These are phyloP conservation scores for Parathielavia appendiculata DNA, from an alignment of 495 filamentous ascomycete species.

Conservation along the genomic window DNA sequence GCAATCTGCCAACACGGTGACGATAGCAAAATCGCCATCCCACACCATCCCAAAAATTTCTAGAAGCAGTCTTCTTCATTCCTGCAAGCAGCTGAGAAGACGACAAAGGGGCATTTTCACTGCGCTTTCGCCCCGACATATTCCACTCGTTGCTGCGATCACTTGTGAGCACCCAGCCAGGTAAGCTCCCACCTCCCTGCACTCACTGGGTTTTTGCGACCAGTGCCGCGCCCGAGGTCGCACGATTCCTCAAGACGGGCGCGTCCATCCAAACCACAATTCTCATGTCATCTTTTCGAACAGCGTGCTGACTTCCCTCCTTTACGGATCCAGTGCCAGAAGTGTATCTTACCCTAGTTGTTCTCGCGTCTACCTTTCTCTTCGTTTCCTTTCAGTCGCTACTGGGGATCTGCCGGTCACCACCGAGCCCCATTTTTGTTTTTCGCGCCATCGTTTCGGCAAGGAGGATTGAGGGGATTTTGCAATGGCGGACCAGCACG, in stretches of 20 bases:
- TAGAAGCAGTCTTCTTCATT: constrained; percentile 8
- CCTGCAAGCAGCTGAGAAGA: constrained; percentile 12
- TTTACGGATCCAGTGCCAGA: constrained; percentile 16
- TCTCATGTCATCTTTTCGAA: not conserved
- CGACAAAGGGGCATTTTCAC: constrained; percentile 21
- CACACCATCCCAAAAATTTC: constrained; percentile 14
- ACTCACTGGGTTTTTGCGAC: not conserved
- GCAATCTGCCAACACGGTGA: constrained; percentile 23
- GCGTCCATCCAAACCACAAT: not conserved
- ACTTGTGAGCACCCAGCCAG: constrained; percentile 23
- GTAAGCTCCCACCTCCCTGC: not conserved
- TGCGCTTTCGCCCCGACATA: constrained; percentile 10
- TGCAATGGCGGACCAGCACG: constrained; percentile 89
- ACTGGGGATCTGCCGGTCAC: constrained; percentile 29
- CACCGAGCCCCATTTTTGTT: constrained; percentile 24
- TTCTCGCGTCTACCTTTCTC: constrained; percentile 19
- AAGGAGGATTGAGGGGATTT: constrained; percentile 34
- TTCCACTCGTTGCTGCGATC: constrained; percentile 32
- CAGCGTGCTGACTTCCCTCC: constrained; percentile 9
- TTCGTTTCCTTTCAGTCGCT: constrained; percentile 15
- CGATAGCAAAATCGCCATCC: constrained; percentile 27
- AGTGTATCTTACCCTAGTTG: constrained; percentile 30
- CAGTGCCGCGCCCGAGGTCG: not conserved
- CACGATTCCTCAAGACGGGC: not conserved
- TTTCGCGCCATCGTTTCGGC: constrained; percentile 38